phyloP scores from a whole-genome alignment of 768 basidiomycete genomes.

The Amanita jacksonii region DNA sequence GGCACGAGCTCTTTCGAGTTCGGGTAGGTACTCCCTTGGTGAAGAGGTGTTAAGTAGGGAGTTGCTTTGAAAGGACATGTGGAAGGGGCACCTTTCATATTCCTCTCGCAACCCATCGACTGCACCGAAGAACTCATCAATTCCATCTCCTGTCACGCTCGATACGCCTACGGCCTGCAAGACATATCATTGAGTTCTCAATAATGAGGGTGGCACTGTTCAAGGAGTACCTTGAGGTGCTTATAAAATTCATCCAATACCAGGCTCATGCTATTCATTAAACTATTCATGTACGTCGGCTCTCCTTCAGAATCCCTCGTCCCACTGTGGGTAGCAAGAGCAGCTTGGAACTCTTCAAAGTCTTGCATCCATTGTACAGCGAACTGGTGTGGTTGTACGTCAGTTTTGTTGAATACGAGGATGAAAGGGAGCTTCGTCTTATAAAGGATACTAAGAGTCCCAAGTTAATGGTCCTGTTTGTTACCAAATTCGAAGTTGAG shows the following conservation, averaged over 20 bases:
- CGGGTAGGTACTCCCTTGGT: slow-evolving; percentile 83
- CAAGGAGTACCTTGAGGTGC: slow-evolving; percentile 62
- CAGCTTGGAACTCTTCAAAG: slow-evolving; percentile 91
- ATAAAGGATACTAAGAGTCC: slow-evolving; percentile 73
- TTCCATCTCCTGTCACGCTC: slow-evolving; percentile 90
- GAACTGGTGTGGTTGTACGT: slow-evolving; percentile 83
- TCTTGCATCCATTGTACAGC: slow-evolving; percentile 98
- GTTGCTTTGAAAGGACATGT: neutral
- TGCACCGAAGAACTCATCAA: slow-evolving; percentile 85
- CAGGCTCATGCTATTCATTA: slow-evolving; percentile 99
- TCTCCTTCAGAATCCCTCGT: slow-evolving; percentile 76
- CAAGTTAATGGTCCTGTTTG: neutral
- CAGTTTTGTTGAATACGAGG: slow-evolving; percentile 97
- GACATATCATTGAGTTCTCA: neutral
- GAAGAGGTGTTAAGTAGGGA: slow-evolving; percentile 4
- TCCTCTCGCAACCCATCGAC: slow-evolving; percentile 82
- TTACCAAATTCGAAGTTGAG: slow-evolving; percentile 10
- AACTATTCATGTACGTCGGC: slow-evolving; percentile 94
- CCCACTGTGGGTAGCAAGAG: slow-evolving; percentile 62
- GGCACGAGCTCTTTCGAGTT: slow-evolving; percentile 63
- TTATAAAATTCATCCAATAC: slow-evolving; percentile 98
- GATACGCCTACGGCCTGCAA: slow-evolving; percentile 88
- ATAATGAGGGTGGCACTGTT: slow-evolving; percentile 12
- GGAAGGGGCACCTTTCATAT: slow-evolving; percentile 66
- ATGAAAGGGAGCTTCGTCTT: slow-evolving; percentile 97